Base-by-base conservation (phyloP, 176 grass and related monocot species). In the Hyparrhenia diplandra region DNA sequence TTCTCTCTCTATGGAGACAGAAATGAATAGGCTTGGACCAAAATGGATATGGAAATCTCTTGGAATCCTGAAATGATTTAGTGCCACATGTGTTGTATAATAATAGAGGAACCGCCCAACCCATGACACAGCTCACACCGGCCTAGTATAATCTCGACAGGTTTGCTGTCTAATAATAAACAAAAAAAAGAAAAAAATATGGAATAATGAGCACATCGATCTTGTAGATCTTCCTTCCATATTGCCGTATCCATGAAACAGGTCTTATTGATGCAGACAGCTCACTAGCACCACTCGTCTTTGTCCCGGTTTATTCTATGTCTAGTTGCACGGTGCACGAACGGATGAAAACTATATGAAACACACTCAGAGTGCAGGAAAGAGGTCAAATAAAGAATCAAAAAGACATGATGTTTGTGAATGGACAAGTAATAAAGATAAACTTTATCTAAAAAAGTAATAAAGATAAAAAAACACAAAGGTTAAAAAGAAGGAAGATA, bases 151-250 rank as follows among this genome's bases (percentile, higher is more conserved):
- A 64, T 70, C 52, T 17, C 21, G 54, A 57, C 45, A 64, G 39
- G 40, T 61, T 27, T 70, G 42, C 42, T 64, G 76, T 64, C 46
- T 9, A 55, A 18, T 55, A 55, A 55, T 18, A 23, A 55, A 4
- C 3, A 55, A 9, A n/a, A 54, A 64, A 3, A 70, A 58, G 51
- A 21, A 21, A 46, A 46, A 58, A 78, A 85, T 81, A 81, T 82
- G 77, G 4, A 77, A 43, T 71, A 78, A 77, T 85, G 85, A 45
- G 71, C 62, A 63, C 40, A 69, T 84, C 61, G 79, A 84, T 85
- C 35, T 58, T 77, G 72, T 40, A 74, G 66, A 85, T 77, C 65
- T 72, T 71, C 20, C 36, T 66, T 71, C 24, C 36, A 71, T 72
- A 79, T 71, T 64, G 54, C 74, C n/a, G 64, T 76, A 36, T 46